phyloP scores from a whole-genome alignment of 2,329 filamentous ascomycete genomes.

The Pseudocercospora eumusae region DNA sequence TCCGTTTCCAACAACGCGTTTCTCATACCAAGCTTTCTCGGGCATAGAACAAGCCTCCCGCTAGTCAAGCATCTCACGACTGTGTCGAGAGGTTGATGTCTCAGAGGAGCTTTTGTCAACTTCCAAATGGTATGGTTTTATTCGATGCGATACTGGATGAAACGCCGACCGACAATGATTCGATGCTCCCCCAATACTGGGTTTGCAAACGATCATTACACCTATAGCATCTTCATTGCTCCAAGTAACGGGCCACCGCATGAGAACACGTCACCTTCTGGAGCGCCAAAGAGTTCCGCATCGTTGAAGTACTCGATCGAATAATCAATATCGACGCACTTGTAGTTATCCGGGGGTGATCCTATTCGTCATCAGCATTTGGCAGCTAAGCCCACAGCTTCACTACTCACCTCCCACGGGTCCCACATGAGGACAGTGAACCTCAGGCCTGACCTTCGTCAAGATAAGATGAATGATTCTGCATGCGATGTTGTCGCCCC shows the following conservation, averaged over 20 bases:
- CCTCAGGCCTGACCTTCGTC: conserved; percentile 32
- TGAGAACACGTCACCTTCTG: conserved; percentile 24
- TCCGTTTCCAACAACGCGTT: not conserved
- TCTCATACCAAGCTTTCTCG: not conserved
- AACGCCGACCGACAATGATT: not conserved
- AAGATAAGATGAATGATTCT: conserved; percentile 47
- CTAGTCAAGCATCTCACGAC: not conserved
- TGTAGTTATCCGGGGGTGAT: conserved; percentile 22
- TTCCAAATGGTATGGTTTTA: not conserved
- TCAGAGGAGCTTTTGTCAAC: not conserved
- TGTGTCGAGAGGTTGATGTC: not conserved
- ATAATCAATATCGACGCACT: conserved; percentile 37
- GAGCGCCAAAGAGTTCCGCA: conserved; percentile 25
- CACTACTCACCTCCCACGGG: conserved; percentile 27
- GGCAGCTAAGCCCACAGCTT: too few species aligned
- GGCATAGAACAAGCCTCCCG: not conserved
- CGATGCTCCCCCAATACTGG: not conserved
- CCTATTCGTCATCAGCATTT: not conserved
- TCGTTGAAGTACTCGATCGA: conserved; percentile 35
- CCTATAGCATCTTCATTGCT: not conserved
- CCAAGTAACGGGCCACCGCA: conserved; percentile 18
- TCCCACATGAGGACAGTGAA: conserved; percentile 38
- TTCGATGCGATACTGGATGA: not conserved
- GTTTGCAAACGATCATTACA: not conserved
- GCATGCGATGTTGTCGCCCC: conserved; percentile 50